A percentile compares a stretch with the other conserved stretches of the same genome.
Conservation (phyloP, 2,329 filamentous ascomycete species). For the Sporothrix mexicana region DNA sequence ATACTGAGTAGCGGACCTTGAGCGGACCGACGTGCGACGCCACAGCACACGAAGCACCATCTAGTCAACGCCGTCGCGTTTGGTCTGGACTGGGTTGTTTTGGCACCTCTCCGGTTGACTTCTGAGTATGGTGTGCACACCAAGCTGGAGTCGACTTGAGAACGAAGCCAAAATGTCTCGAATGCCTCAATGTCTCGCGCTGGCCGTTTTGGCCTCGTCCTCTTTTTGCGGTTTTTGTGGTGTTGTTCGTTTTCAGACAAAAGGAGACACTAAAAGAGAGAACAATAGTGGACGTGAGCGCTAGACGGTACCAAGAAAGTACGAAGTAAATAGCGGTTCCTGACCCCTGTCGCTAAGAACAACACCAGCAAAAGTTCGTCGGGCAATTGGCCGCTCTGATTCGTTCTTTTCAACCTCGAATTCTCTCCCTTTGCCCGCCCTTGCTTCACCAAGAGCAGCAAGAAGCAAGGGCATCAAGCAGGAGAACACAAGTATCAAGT, state of each 20-base stretch:
- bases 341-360: not conserved
- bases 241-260: not conserved
- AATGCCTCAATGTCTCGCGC: conserved; percentile 7
- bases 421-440: not conserved
- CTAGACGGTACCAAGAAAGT: too few species aligned
- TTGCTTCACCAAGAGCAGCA: not conserved
- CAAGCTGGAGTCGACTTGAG: not conserved
- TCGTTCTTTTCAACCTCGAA: not conserved
- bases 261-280: not conserved
- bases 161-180: not conserved
- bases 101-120: not conserved
- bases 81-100: too few species aligned
- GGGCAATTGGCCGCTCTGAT: not conserved
- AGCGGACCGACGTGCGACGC: not conserved
- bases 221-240: not conserved
- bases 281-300: not conserved
- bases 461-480: not conserved
- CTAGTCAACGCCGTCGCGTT: too few species aligned
- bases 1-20: too few species aligned
- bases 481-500: not conserved
- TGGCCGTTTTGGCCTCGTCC: not conserved
- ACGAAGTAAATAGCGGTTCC: not conserved
- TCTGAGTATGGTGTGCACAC: conserved; percentile 4
- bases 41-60: not conserved
- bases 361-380: too few species aligned